Evolutionary conservation across 75 land plant genomes (phyloP), one percentile per base, ranked within the genome.

Genomic region (Pinus tabuliformis): DNA sequence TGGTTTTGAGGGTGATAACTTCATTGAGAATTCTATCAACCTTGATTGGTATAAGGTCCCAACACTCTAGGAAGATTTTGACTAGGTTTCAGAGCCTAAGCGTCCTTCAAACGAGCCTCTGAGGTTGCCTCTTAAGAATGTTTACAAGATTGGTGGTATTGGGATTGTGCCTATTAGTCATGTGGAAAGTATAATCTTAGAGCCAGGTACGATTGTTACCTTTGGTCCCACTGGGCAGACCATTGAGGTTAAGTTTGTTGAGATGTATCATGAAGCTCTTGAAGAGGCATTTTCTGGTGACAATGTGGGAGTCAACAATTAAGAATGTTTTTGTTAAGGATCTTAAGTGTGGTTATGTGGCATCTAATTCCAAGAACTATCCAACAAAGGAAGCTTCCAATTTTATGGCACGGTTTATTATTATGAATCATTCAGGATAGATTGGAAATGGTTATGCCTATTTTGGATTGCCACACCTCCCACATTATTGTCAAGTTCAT

Each of bases 11-110:
- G 88, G 88, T 20, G 87, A 83, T 33, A 83, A 83, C 78, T 80
- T 83, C 83, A 83, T 80, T 76, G 85, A 83, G 78, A 62, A 83
- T 7, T 83, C 85, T 42, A 72, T 78, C 62, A 85, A 85, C 81
- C 87, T 85, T 57, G 87, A 87, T 62, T 87, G 89, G 89, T 87
- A 87, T 87, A 87, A 87, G 89, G 89, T 87, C 30, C 84, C 84
- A 39, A 83, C 84, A 30, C 77, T 83, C 2, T 76, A 79, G 30
- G 84, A 83, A 14, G 81, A 87, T 77, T 76, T 87, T 57, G 87
- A 87, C 78, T 28, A 45, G 79, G 49, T 85, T 54, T 58, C 20
- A 37, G 89, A 84, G 87, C 89, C 89, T 0, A 83, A 83, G 81
- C 68, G 81, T 37, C 84, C 84, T 2, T 24, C 83, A 21, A 84